phyloP scores from a whole-genome alignment of 1,139 yeast species.

The Candida sp. region DNA sequence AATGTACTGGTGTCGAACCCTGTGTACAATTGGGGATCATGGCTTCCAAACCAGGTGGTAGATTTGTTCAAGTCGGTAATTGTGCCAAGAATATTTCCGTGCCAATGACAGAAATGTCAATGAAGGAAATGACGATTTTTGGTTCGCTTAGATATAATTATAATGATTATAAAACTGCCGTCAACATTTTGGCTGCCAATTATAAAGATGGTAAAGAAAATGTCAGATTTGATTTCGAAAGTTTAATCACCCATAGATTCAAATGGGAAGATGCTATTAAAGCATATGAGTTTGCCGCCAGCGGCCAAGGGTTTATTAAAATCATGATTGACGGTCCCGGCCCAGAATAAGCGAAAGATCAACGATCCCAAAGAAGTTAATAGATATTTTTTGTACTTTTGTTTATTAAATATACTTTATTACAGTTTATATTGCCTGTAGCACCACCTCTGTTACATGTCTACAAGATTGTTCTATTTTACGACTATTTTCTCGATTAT shows the following conservation, averaged over 20 bases:
- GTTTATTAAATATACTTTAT: too few species aligned
- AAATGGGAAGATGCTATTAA: constrained; percentile 63
- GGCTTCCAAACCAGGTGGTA: constrained; percentile 53
- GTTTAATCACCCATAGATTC: constrained; percentile 68
- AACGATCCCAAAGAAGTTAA: too few species aligned
- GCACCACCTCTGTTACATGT: too few species aligned
- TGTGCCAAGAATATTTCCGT: constrained; percentile 57
- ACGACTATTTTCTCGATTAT: too few species aligned
- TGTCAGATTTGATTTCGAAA: constrained; percentile 28
- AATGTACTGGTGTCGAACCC: constrained; percentile 69
- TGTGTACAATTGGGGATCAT: constrained; percentile 59
- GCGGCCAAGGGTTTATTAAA: constrained; percentile 52
- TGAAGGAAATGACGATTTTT: constrained; percentile 58
- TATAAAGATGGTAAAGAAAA: constrained; percentile 49
- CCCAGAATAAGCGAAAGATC: not conserved
- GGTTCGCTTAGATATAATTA: constrained; percentile 70
- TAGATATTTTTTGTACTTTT: too few species aligned
- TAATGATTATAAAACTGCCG: constrained; percentile 66
- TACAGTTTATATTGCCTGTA: too few species aligned
- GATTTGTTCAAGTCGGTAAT: constrained; percentile 68
- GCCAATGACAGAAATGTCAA: constrained; percentile 64
- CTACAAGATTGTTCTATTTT: too few species aligned
- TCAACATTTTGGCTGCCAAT: constrained; percentile 52
- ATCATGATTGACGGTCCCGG: constrained; percentile 53
- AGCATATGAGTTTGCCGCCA: constrained; percentile 64